These are phyloP conservation scores for Colletotrichum coccodes DNA, from an alignment of 2,329 filamentous ascomycete genomes.

Conservation along the genomic window DNA sequence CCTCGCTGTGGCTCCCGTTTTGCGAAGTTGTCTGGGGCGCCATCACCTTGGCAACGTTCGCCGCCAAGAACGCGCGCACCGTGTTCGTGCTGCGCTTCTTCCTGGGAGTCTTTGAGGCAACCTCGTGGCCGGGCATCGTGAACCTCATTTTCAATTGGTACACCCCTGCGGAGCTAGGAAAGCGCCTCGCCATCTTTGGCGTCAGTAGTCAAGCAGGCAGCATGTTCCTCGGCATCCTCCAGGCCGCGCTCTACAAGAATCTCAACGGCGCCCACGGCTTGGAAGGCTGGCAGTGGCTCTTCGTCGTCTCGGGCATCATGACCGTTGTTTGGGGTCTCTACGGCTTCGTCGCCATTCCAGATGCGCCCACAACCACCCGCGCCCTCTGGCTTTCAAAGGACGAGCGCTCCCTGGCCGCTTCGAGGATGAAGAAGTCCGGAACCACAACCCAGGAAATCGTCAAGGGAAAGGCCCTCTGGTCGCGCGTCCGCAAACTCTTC, in stretches of 20 bases:
- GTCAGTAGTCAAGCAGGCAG: constrained; percentile 60
- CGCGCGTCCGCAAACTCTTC: constrained; percentile 38
- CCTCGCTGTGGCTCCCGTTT: constrained; percentile 54
- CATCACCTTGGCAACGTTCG: background rate
- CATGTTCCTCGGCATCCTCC: constrained; percentile 67
- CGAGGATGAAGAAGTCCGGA: constrained; percentile 33
- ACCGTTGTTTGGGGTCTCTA: constrained; percentile 64
- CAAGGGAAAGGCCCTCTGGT: constrained; percentile 38
- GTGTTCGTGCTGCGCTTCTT: constrained; percentile 54
- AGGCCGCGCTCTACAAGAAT: constrained; percentile 62
- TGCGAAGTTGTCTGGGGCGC: constrained; percentile 41
- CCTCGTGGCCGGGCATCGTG: constrained; percentile 51
- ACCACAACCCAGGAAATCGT: constrained; percentile 37
- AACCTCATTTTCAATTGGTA: constrained; percentile 59
- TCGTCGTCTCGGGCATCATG: constrained; percentile 67
- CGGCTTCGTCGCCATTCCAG: constrained; percentile 55
- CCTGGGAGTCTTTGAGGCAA: constrained; percentile 51
- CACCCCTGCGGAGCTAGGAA: constrained; percentile 55
- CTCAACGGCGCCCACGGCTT: constrained; percentile 59
- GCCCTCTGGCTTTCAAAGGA: constrained; percentile 43
- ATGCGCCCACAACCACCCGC: constrained; percentile 38
- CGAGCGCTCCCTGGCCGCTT: constrained; percentile 45
- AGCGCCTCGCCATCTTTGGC: constrained; percentile 59
- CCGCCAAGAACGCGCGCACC: constrained; percentile 35
- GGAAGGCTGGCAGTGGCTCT: constrained; percentile 65